A percentile compares a stretch with the other conserved stretches of the same genome.
phyloP scores from a whole-genome alignment of 1,284 basidiomycete species.

The Moesziomyces aphidis region DNA sequence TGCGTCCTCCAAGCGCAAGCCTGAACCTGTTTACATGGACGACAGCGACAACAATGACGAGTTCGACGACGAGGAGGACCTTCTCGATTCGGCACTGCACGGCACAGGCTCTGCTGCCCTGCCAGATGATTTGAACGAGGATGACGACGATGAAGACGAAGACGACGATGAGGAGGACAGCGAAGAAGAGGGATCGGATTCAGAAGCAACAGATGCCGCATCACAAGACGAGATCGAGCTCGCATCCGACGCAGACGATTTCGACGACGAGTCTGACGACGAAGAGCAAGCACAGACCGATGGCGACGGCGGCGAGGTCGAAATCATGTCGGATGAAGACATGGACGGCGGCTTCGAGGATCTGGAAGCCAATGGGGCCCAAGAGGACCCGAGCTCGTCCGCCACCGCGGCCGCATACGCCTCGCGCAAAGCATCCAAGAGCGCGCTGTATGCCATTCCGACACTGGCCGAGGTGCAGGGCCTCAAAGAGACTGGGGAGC shows the following conservation, averaged over 20 bases:
- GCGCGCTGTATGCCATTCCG: conserved; percentile 70
- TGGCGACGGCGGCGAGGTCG: conserved; percentile 49
- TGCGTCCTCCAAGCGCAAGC: conserved; percentile 13
- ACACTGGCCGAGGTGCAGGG: conserved; percentile 77
- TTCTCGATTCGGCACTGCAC: conserved; percentile 41
- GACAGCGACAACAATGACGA: conserved; percentile 59
- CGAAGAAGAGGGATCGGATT: neutral
- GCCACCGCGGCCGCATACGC: conserved; percentile 8
- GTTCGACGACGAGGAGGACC: conserved; percentile 60
- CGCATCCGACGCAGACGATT: conserved; percentile 32
- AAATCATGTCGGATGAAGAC: conserved; percentile 61
- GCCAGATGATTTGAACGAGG: conserved; percentile 23
- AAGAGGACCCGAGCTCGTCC: conserved; percentile 26
- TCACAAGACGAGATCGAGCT: conserved; percentile 32
- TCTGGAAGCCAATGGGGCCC: conserved; percentile 48
- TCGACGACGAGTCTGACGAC: conserved; percentile 8
- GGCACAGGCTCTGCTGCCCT: conserved; percentile 45
- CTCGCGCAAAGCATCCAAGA: conserved; percentile 49
- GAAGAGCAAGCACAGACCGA: conserved; percentile 13
- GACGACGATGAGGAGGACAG: conserved; percentile 48
- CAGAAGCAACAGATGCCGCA: conserved; percentile 18
- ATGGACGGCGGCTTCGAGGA: conserved; percentile 66
- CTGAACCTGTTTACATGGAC: conserved; percentile 21
- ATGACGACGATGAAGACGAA: conserved; percentile 55
- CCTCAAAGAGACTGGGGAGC: conserved; percentile 80